A percentile compares a stretch with the other conserved stretches of the same genome.
Evolutionary conservation across 495 filamentous ascomycete genomes (phyloP).

Genomic region (Neurospora terricola): DNA sequence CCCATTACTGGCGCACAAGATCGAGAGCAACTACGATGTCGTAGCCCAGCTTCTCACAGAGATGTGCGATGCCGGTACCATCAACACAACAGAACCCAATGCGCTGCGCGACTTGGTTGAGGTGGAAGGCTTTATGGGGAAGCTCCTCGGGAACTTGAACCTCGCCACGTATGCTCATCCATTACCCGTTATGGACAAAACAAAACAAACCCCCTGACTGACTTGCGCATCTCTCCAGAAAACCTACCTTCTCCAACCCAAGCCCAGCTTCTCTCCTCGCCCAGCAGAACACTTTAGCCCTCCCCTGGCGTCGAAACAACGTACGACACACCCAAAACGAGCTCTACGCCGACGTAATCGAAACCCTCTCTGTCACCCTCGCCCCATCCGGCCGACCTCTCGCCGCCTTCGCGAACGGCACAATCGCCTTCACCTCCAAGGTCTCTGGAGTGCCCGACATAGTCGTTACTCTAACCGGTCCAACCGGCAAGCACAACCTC

Average conservation of each 20-base stretch:
- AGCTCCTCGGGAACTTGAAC: constrained; percentile 79
- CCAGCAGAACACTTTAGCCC: constrained; percentile 31
- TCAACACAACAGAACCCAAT: constrained; percentile 88
- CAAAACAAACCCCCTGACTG: neutral
- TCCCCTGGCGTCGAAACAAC: constrained; percentile 82
- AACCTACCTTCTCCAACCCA: constrained; percentile 7
- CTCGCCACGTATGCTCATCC: constrained; percentile 51
- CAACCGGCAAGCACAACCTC: constrained; percentile 66
- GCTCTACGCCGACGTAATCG: constrained; percentile 92
- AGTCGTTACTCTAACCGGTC: constrained; percentile 64
- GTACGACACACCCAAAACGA: constrained; percentile 96
- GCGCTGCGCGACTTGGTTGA: constrained; percentile 86
- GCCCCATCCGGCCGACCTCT: constrained; percentile 84
- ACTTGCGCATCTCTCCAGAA: constrained; percentile 1
- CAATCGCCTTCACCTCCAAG: constrained; percentile 89
- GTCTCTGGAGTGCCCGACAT: constrained; percentile 91
- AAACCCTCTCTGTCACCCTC: constrained; percentile 76
- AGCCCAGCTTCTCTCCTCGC: constrained; percentile 24
- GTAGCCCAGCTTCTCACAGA: constrained; percentile 88
- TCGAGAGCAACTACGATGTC: constrained; percentile 86
- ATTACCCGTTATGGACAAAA: neutral
- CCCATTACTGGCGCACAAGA: constrained; percentile 74
- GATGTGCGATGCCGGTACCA: constrained; percentile 91
- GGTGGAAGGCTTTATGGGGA: constrained; percentile 80
- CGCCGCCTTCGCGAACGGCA: constrained; percentile 79